Percentiles rank a stretch among this genome's conserved stretches.
phyloP scores from a whole-genome alignment of 23 red algal species.

The Cyanidioschyzon merolae region DNA sequence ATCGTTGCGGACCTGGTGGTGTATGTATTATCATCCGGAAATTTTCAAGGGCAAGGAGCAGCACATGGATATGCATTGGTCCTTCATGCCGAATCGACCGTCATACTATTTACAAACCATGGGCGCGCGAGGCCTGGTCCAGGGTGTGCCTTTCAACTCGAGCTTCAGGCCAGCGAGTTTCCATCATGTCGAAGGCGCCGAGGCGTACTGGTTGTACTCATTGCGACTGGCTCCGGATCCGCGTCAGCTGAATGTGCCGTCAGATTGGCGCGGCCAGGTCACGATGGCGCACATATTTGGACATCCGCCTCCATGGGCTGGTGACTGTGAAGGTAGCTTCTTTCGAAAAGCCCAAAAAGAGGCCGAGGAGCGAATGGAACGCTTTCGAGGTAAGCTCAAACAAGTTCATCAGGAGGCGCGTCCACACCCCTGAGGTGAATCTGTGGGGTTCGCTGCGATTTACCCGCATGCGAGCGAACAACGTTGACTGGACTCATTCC shows the following conservation, averaged over 20 bases:
- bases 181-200: constrained; percentile 9
- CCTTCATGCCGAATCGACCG: constrained; percentile 12
- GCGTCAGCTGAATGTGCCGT: not conserved
- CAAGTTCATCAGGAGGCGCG: too few relatives aligned
- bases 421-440: too few relatives aligned
- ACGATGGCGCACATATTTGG: constrained; percentile 7
- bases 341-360: not conserved
- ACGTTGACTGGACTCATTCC: too few relatives aligned
- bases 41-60: constrained; percentile 12
- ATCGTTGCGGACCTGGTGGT: constrained; percentile 18
- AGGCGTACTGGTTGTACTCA: constrained; percentile 12
- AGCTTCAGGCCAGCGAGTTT: not conserved
- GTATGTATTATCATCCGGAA: constrained; percentile 15
- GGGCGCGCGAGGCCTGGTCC: not conserved
- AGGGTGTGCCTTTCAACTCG: not conserved
- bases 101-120: constrained; percentile 9
- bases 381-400: not conserved
- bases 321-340: constrained; percentile 6
- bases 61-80: constrained; percentile 12
- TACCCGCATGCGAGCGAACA: too few relatives aligned
- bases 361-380: not conserved
- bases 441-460: too few relatives aligned
- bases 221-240: constrained; percentile 3
- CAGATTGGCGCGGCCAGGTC: not conserved
- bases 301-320: constrained; percentile 4